These are phyloP conservation scores for Boletus rubescentipes DNA, from an alignment of 768 basidiomycete genomes.

Conservation along the genomic window DNA sequence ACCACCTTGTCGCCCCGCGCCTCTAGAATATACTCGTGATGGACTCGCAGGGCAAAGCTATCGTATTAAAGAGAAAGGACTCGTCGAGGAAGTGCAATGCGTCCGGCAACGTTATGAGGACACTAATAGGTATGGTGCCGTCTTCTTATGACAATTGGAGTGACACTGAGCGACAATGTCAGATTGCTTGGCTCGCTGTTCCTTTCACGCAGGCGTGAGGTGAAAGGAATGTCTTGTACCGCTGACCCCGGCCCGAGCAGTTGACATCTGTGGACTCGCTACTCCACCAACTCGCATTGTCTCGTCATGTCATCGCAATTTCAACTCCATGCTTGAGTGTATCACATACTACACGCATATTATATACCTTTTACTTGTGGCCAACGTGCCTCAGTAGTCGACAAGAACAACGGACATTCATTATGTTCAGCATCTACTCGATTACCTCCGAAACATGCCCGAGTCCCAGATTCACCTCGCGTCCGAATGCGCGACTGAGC, in stretches of 20 bases:
- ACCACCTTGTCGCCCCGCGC: slow-evolving; percentile 3
- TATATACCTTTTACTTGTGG: slow-evolving; percentile 2
- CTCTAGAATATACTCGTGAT: not conserved
- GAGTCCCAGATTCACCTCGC: slow-evolving; percentile 34
- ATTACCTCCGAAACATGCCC: slow-evolving; percentile 24
- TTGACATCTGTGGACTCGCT: slow-evolving; percentile 1
- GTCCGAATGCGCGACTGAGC: slow-evolving; percentile 45
- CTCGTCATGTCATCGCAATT: not conserved
- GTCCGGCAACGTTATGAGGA: slow-evolving; percentile 64
- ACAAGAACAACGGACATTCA: not conserved
- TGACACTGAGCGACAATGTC: slow-evolving; percentile 8
- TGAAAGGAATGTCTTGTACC: slow-evolving; percentile 13
- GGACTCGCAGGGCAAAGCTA: not conserved
- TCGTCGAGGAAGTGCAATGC: slow-evolving; percentile 40
- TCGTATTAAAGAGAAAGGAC: slow-evolving; percentile 11
- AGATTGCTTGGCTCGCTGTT: slow-evolving; percentile 67
- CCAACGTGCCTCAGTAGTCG: not conserved
- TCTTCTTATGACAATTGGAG: not conserved
- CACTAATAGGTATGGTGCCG: slow-evolving; percentile 54
- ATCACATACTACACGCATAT: slow-evolving; percentile 6
- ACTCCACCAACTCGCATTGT: not conserved
- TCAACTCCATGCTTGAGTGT: not conserved
- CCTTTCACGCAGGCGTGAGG: slow-evolving; percentile 52
- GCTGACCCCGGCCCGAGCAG: not conserved
- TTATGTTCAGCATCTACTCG: slow-evolving; percentile 11